phyloP scores from a whole-genome alignment of 78 protist genomes.

The Planoprotostelium fungivorum region DNA sequence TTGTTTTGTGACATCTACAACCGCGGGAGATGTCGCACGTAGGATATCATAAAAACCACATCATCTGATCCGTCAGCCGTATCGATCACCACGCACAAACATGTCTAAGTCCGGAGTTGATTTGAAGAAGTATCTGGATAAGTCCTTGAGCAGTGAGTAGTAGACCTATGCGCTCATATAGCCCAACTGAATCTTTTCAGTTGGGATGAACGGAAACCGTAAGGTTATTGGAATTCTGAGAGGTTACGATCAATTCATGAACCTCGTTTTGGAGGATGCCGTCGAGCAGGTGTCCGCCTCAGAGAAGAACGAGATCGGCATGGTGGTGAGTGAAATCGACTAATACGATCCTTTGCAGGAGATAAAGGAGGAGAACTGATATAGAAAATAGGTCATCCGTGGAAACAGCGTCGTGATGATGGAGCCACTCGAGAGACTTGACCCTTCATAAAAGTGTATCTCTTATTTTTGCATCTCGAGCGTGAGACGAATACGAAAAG shows the following conservation, averaged over 20 bases:
- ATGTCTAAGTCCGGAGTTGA: not conserved
- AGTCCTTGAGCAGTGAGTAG: too few relatives aligned
- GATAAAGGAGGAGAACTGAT: not conserved
- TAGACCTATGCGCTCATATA: too few relatives aligned
- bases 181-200: slow-evolving; percentile 15
- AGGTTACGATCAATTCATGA: slow-evolving; percentile 90
- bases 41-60: too few relatives aligned
- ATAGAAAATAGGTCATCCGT: slow-evolving; percentile 24
- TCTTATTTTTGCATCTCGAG: too few relatives aligned
- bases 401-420: slow-evolving; percentile 59
- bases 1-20: too few relatives aligned
- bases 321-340: slow-evolving; percentile 38
- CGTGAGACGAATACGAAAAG: too few relatives aligned
- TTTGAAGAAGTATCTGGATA: not conserved
- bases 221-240: slow-evolving; percentile 75
- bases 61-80: too few relatives aligned
- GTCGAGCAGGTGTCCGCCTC: slow-evolving; percentile 60
- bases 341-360: not conserved
- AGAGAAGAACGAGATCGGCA: slow-evolving; percentile 64
- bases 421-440: slow-evolving; percentile 53
- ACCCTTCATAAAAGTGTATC: not conserved
- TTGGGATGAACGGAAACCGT: slow-evolving; percentile 74
- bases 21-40: too few relatives aligned
- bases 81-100: not conserved
- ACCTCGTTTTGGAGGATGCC: slow-evolving; percentile 80